A percentile compares a stretch with the other conserved stretches of the same genome.
These are phyloP conservation scores for Farysia itapuensis DNA, from an alignment of 1,284 basidiomycete species.

Conservation along the genomic window DNA sequence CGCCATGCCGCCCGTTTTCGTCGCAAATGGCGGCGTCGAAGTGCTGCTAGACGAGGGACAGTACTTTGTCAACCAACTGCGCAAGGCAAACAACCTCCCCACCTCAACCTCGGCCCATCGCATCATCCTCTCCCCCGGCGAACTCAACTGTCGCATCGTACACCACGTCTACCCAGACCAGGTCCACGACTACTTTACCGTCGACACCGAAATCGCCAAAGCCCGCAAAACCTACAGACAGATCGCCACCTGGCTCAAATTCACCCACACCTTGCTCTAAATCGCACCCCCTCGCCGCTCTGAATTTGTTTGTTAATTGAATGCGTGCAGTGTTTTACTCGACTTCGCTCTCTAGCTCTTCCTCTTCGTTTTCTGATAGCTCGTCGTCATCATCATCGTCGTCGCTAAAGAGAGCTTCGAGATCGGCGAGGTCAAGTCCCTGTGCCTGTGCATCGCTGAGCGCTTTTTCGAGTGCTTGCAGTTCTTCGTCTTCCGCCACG, in stretches of 20 bases:
- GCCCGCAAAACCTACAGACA: constrained; percentile 23
- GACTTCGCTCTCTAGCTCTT: no score
- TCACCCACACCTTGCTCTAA: constrained; percentile 21
- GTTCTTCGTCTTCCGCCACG: constrained; percentile 38
- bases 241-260: constrained; percentile 43
- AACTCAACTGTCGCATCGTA: constrained; percentile 27
- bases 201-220: constrained; percentile 34
- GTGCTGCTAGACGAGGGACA: constrained; percentile 35
- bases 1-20: constrained; percentile 23
- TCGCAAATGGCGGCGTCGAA: constrained; percentile 33
- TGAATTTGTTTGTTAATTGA: no score
- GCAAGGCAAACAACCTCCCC: constrained; percentile 38
- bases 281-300: no score
- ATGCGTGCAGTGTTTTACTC: no score
- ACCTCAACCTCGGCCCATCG: constrained; percentile 25
- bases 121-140: constrained; percentile 24
- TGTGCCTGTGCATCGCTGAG: constrained; percentile 35
- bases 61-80: constrained; percentile 33
- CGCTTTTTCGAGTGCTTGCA: constrained; percentile 32
- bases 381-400: constrained; percentile 25
- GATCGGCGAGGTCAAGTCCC: constrained; percentile 26
- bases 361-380: constrained; percentile 9
- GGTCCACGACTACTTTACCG: constrained; percentile 44
- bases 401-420: constrained; percentile 17
- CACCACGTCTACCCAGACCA: constrained; percentile 11